Conservation (phyloP, 2,329 filamentous ascomycete species). For the Acephala macrosclerotiorum region DNA sequence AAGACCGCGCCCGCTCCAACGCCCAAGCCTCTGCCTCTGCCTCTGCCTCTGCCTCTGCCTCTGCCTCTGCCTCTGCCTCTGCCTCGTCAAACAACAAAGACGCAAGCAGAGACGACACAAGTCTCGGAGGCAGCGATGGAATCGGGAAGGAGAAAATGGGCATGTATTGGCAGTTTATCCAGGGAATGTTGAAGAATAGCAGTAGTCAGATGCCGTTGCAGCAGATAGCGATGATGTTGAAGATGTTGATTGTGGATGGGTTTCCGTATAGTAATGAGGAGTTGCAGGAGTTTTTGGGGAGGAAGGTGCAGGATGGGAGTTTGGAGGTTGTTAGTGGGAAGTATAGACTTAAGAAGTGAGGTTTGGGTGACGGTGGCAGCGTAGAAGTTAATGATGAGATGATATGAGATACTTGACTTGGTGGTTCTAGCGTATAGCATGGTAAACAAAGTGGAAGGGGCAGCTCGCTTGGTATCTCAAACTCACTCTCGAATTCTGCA, state of each 20-base stretch:
- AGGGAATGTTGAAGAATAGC: constrained; percentile 94
- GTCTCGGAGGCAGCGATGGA: constrained; percentile 53
- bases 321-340: constrained; percentile 75
- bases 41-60: neutral
- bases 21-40: constrained; percentile 33
- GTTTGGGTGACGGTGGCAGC: neutral
- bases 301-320: constrained; percentile 77
- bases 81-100: constrained; percentile 25
- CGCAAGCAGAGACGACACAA: constrained; percentile 36
- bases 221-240: constrained; percentile 93
- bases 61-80: constrained; percentile 23
- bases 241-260: constrained; percentile 86
- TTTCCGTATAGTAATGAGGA: constrained; percentile 93
- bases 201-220: constrained; percentile 78
- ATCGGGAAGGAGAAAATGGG: constrained; percentile 70
- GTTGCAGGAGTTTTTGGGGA: constrained; percentile 77
- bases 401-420: neutral
- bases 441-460: neutral
- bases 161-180: constrained; percentile 91
- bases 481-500: neutral
- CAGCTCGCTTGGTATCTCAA: neutral
- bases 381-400: neutral
- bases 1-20: constrained; percentile 43
- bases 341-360: constrained; percentile 71
- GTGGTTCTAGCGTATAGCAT: neutral